Evolutionary conservation across 352 stramenopile genomes (phyloP).

Genomic region (Globisporangium emineosum): DNA sequence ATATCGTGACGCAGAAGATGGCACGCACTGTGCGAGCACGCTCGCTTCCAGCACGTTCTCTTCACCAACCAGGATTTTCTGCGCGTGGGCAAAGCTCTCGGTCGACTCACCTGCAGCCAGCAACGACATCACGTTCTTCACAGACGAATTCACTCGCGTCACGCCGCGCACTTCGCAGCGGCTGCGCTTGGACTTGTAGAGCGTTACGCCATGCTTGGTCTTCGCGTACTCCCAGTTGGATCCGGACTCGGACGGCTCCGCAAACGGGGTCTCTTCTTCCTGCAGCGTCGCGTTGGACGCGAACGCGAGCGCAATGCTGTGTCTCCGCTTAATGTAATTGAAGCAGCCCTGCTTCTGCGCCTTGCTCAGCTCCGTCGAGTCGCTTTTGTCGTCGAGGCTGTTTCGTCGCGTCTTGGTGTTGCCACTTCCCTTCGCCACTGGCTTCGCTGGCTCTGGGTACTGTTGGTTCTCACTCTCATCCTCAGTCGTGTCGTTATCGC

Average conservation of each 20-base stretch:
- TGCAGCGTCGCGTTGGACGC: constrained; percentile 31
- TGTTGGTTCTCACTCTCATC: constrained; percentile 15
- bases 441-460: constrained; percentile 2
- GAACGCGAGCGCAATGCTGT: constrained; percentile 73
- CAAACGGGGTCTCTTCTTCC: background rate
- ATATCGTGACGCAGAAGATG: constrained; percentile 49
- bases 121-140: constrained; percentile 83
- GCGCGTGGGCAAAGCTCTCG: constrained; percentile 51
- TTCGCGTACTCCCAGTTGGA: constrained; percentile 66
- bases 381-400: constrained; percentile 19
- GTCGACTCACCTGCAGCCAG: constrained; percentile 51
- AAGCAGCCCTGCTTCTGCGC: constrained; percentile 83
- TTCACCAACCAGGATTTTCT: constrained; percentile 54
- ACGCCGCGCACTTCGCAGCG: constrained; percentile 71
- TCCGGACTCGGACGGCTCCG: constrained; percentile 7
- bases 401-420: constrained; percentile 14
- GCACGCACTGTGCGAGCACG: constrained; percentile 62
- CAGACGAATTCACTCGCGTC: constrained; percentile 71
- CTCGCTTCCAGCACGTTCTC: constrained; percentile 69
- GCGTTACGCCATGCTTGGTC: constrained; percentile 63
- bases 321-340: constrained; percentile 75
- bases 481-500: constrained; percentile 17
- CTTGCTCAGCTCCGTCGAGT: constrained; percentile 30
- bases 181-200: constrained; percentile 67
- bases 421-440: background rate